phyloP scores from a whole-genome alignment of 306 rosid genomes.

The Argentina anserina region DNA sequence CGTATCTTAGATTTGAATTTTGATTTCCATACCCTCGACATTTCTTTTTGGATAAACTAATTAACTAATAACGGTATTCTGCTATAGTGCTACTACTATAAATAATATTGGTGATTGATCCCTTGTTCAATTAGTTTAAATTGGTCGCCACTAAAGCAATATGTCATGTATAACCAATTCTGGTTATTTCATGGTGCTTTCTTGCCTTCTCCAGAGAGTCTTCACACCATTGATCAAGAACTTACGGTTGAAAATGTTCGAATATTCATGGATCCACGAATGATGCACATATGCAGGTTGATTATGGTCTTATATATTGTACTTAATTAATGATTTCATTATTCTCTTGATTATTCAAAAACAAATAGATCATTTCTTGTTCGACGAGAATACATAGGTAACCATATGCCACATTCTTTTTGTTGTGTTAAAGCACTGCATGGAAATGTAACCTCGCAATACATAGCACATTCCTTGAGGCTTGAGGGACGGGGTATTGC shows the following conservation, averaged over 20 bases:
- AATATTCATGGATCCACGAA: background rate
- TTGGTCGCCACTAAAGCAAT: background rate
- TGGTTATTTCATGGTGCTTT: background rate
- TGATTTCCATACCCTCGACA: background rate
- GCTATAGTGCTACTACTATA: no score
- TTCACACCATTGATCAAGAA: background rate
- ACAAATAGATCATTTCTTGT: background rate
- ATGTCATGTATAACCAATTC: background rate
- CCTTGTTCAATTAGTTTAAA: background rate
- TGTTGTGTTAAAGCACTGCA: background rate
- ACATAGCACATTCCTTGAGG: background rate
- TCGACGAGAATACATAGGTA: background rate
- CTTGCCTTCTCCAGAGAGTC: background rate
- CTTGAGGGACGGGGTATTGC: no score
- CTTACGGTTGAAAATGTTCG: background rate
- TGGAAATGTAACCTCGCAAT: background rate
- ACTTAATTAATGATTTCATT: no score
- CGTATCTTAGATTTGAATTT: background rate
- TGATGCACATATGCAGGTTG: background rate
- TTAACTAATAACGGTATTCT: background rate
- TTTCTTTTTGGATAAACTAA: background rate
- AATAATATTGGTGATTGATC: background rate
- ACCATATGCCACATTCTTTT: no score
- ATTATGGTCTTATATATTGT: no score
- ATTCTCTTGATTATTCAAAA: background rate